Evolutionary conservation across 495 filamentous ascomycete genomes (phyloP).

Genomic region (Daldinia decipiens): DNA sequence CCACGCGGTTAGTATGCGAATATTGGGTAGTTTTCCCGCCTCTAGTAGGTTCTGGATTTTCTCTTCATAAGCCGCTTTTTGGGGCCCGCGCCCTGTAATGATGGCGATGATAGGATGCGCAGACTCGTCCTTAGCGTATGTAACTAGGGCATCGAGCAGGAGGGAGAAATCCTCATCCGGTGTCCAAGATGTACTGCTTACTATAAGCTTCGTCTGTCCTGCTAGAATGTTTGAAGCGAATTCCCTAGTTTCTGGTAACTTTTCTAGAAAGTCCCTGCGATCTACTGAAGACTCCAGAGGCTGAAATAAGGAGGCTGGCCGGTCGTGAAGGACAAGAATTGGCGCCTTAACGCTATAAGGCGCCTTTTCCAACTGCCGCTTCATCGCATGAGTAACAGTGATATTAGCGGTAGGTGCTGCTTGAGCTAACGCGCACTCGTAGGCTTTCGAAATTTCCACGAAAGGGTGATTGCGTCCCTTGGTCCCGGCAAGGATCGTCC

Average conservation of each 20-base stretch:
- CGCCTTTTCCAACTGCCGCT: slow-evolving; percentile 67
- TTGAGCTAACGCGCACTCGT: slow-evolving; percentile 76
- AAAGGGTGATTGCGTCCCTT: slow-evolving; percentile 79
- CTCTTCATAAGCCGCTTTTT: slow-evolving; percentile 77
- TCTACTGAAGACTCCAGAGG: slow-evolving; percentile 64
- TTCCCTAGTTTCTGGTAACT: slow-evolving; percentile 67
- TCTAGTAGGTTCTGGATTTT: slow-evolving; percentile 67
- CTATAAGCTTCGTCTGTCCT: slow-evolving; percentile 71
- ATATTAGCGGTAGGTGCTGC: slow-evolving; percentile 75
- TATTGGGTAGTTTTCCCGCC: slow-evolving; percentile 68
- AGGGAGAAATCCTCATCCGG: slow-evolving; percentile 94
- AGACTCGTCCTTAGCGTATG: slow-evolving; percentile 63
- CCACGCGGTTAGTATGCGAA: slow-evolving; percentile 83
- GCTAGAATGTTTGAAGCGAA: slow-evolving; percentile 65
- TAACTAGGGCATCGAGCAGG: slow-evolving; percentile 82
- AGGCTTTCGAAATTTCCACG: slow-evolving; percentile 76
- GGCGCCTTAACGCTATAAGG: slow-evolving; percentile 71
- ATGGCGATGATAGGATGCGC: slow-evolving; percentile 75
- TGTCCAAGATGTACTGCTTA: slow-evolving; percentile 96
- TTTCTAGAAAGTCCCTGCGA: slow-evolving; percentile 67
- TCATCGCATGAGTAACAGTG: slow-evolving; percentile 91
- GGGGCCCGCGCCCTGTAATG: slow-evolving; percentile 93
- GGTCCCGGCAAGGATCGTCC: slow-evolving; percentile 81
- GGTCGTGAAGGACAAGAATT: slow-evolving; percentile 84
- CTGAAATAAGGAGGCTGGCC: slow-evolving; percentile 83